Percentiles rank a stretch among this genome's conserved stretches.
phyloP scores from a whole-genome alignment of 2,329 filamentous ascomycete genomes.

The Aureobasidium zeae region DNA sequence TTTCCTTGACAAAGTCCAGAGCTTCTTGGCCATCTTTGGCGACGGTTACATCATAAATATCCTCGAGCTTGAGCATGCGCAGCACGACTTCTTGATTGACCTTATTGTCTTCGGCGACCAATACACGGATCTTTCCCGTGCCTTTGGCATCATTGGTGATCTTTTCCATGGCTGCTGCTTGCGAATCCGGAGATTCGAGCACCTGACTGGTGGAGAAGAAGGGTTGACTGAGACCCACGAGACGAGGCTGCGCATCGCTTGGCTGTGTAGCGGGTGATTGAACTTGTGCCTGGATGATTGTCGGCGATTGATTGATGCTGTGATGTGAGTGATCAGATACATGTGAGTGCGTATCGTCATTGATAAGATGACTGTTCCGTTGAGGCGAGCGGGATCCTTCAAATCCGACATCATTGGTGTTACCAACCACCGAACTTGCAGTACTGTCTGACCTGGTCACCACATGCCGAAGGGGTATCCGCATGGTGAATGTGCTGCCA shows the following conservation, averaged over 20 bases:
- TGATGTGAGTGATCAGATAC: conserved; percentile 10
- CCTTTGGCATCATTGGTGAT: conserved; percentile 52
- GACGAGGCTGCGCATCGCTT: conserved; percentile 60
- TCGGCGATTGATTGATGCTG: conserved; percentile 18
- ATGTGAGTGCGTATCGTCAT: conserved; percentile 14
- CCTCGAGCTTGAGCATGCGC: conserved; percentile 64
- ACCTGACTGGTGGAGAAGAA: conserved; percentile 55
- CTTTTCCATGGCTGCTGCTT: conserved; percentile 55
- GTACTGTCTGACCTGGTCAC: conserved; percentile 54
- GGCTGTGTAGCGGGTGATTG: conserved; percentile 28
- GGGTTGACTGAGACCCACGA: conserved; percentile 73
- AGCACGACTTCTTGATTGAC: conserved; percentile 53
- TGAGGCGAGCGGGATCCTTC: conserved; percentile 17
- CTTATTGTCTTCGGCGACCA: conserved; percentile 75
- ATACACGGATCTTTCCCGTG: conserved; percentile 59
- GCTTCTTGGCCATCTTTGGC: conserved; percentile 64
- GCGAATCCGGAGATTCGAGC: conserved; percentile 47
- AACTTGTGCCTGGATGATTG: conserved; percentile 17
- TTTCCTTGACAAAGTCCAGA: conserved; percentile 72
- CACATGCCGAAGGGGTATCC: conserved; percentile 69
- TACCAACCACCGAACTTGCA: conserved; percentile 29
- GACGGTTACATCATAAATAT: conserved; percentile 78
- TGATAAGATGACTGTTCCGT: conserved; percentile 15
- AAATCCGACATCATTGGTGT: conserved; percentile 25
- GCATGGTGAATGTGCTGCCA: conserved; percentile 74